A percentile compares a stretch with the other conserved stretches of the same genome.
Conservation (phyloP, 108 stramenopile species). For the Craspedostauros australis region DNA sequence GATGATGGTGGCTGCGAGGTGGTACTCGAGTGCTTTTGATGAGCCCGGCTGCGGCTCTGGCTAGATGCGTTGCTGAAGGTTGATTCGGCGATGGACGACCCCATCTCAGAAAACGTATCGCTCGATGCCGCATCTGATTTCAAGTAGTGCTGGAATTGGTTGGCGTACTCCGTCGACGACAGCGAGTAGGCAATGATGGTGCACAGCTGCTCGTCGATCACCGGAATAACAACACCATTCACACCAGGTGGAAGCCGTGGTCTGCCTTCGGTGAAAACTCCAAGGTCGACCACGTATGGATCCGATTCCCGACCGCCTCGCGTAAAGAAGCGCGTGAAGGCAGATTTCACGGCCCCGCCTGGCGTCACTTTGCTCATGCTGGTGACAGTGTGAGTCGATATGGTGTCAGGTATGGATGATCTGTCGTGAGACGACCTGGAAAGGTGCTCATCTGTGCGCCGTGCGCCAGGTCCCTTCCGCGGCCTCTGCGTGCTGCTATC, state of each 20-base stretch:
- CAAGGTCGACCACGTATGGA: conserved; percentile 82
- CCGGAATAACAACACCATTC: conserved; percentile 85
- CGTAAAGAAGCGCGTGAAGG: conserved; percentile 84
- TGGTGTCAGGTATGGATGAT: not conserved
- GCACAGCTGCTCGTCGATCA: conserved; percentile 88
- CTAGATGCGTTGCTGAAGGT: too few relatives aligned
- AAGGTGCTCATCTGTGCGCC: conserved; percentile 8
- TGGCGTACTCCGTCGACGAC: conserved; percentile 74
- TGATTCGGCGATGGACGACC: too few relatives aligned
- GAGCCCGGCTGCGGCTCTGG: too few relatives aligned
- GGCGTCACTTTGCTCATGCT: conserved; percentile 68
- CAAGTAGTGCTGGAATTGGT: conserved; percentile 64
- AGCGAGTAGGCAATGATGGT: conserved; percentile 92
- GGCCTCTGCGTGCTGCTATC: not conserved
- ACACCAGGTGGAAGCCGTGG: conserved; percentile 85
- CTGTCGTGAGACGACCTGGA: conserved; percentile 13
- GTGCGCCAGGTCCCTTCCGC: not conserved
- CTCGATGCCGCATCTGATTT: conserved; percentile 4
- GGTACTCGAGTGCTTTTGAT: too few relatives aligned
- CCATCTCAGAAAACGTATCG: too few relatives aligned
- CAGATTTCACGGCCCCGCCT: conserved; percentile 84
- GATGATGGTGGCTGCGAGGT: too few relatives aligned
- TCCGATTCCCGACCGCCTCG: conserved; percentile 78
- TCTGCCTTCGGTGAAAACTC: conserved; percentile 83
- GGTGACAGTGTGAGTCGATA: conserved; percentile 24